Evolutionary conservation across 129 eudicot species (phyloP).

Genomic region (Flaveria sonorensis): DNA sequence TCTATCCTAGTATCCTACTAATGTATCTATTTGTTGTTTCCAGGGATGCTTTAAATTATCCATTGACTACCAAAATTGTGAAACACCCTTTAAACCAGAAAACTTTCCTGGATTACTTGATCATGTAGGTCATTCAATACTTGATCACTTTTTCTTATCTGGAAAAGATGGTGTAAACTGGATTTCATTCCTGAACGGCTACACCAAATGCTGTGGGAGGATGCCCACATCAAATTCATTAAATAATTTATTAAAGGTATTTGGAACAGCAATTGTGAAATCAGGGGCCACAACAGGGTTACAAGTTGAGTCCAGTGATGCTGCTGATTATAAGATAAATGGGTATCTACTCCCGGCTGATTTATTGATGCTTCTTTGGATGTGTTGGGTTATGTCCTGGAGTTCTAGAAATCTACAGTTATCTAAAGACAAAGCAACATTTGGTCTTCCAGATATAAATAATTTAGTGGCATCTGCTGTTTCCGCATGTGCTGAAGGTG

Average conservation of each 20-base stretch:
- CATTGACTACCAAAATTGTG: slow-evolving; percentile 44
- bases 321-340: slow-evolving; percentile 58
- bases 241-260: slow-evolving; percentile 52
- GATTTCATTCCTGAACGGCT: slow-evolving; percentile 76
- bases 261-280: slow-evolving; percentile 42
- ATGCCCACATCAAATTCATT: slow-evolving; percentile 54
- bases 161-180: slow-evolving; percentile 66
- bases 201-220: slow-evolving; percentile 68
- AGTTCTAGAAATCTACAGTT: slow-evolving; percentile 38
- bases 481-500: slow-evolving; percentile 54
- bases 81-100: slow-evolving; percentile 37
- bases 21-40: slow-evolving; percentile 7
- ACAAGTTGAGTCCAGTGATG: slow-evolving; percentile 59
- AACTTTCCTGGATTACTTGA: slow-evolving; percentile 44
- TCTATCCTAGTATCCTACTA: neutral
- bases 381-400: slow-evolving; percentile 79
- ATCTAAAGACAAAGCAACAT: slow-evolving; percentile 25
- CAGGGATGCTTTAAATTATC: slow-evolving; percentile 71
- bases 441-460: slow-evolving; percentile 63
- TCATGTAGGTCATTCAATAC: slow-evolving; percentile 55
- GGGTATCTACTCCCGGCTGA: slow-evolving; percentile 65
- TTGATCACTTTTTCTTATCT: slow-evolving; percentile 57
- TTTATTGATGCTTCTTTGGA: slow-evolving; percentile 64
- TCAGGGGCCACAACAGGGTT: slow-evolving; percentile 66
- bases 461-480: slow-evolving; percentile 73